A percentile compares a stretch with the other conserved stretches of the same genome.
These are phyloP conservation scores for Talaromyces piceae DNA, from an alignment of 2,329 filamentous ascomycete genomes.

Conservation along the genomic window DNA sequence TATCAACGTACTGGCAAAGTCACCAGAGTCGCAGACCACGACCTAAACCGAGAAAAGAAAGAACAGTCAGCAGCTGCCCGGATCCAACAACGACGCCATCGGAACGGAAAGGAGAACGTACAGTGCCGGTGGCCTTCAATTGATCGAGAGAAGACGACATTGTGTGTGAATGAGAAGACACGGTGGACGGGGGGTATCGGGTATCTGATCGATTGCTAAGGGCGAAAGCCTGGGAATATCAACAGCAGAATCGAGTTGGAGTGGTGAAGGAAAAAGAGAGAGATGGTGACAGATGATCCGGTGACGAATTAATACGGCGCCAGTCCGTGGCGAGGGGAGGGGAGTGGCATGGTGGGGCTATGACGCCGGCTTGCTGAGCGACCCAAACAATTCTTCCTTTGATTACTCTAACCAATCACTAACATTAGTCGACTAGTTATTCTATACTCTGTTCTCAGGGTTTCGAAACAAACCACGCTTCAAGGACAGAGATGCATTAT, in stretches of 20 bases:
- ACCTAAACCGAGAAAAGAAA: slow-evolving; percentile 47
- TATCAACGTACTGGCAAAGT: slow-evolving; percentile 67
- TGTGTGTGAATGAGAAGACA: slow-evolving; percentile 15
- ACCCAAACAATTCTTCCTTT: background rate
- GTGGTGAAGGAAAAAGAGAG: background rate
- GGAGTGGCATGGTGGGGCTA: slow-evolving; percentile 1
- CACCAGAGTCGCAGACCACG: slow-evolving; percentile 95
- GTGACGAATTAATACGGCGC: background rate
- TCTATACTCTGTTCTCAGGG: too few species aligned
- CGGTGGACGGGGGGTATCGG: slow-evolving; percentile 7
- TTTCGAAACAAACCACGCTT: too few species aligned
- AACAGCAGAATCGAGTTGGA: background rate
- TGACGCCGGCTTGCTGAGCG: background rate
- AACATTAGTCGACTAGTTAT: background rate
- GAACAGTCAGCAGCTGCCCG: slow-evolving; percentile 14
- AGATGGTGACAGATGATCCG: background rate
- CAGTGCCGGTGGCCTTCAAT: slow-evolving; percentile 93
- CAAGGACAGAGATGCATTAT: too few species aligned
- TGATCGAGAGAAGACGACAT: slow-evolving; percentile 93
- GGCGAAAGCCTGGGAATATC: background rate
- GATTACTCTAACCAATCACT: background rate
- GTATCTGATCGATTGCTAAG: background rate
- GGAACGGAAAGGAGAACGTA: slow-evolving; percentile 46
- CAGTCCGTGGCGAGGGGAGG: background rate
- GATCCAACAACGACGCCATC: slow-evolving; percentile 2